Conservation (phyloP, 2,329 filamentous ascomycete species). For the Stagonosporopsis cucurbitacearum region DNA sequence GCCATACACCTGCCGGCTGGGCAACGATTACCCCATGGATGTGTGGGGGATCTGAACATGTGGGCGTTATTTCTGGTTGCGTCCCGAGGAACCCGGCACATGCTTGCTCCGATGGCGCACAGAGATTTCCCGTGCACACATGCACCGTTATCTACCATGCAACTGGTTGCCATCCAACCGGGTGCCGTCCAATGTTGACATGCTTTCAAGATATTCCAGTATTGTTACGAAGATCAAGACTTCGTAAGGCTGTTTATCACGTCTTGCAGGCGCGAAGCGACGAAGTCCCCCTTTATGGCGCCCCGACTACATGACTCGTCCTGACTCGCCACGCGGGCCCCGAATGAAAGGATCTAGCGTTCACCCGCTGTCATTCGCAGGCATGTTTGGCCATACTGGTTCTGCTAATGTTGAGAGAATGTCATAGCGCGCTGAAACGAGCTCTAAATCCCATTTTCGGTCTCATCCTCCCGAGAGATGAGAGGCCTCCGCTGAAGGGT, state of each 20-base stretch:
- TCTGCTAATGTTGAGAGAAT: constrained; percentile 3
- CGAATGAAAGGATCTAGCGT: constrained; percentile 1
- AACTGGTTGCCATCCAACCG: background rate
- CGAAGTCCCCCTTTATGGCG: background rate
- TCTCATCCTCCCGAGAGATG: background rate
- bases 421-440: background rate
- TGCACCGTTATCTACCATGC: too few relatives aligned
- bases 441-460: background rate
- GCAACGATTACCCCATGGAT: constrained; percentile 2
- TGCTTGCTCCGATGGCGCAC: background rate
- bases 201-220: background rate
- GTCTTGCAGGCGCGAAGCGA: background rate
- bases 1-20: background rate
- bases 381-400: background rate
- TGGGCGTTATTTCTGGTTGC: background rate
- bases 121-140: background rate
- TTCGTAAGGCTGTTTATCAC: constrained; percentile 4
- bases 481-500: background rate
- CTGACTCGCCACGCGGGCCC: constrained; percentile 7
- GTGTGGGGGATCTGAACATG: constrained; percentile 10
- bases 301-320: background rate
- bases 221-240: constrained; percentile 1
- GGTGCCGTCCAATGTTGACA: too few relatives aligned
- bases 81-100: background rate
- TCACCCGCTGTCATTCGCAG: constrained; percentile 8